Evolutionary conservation across 1,284 basidiomycete species (phyloP).

Genomic region (Amylostereum chailletii): DNA sequence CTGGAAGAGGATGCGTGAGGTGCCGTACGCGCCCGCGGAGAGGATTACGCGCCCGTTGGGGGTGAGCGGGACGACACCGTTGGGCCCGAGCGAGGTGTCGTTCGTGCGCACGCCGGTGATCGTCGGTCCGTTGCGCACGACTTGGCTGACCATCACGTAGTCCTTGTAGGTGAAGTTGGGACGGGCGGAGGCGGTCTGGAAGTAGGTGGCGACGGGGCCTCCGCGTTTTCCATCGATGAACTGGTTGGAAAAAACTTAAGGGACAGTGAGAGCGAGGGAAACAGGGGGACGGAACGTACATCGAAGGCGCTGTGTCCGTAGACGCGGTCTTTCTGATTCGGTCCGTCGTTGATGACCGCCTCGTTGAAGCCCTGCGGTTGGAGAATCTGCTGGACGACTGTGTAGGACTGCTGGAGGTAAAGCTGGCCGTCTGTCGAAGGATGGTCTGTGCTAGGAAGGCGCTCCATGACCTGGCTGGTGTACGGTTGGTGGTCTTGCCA

Average conservation of each 20-base stretch:
- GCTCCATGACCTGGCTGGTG: slow-evolving; percentile 36
- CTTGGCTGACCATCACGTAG: slow-evolving; percentile 40
- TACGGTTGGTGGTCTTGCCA: slow-evolving; percentile 46
- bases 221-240: slow-evolving; percentile 51
- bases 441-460: slow-evolving; percentile 48
- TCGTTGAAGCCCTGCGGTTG: slow-evolving; percentile 38
- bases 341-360: slow-evolving; percentile 46
- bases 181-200: slow-evolving; percentile 44
- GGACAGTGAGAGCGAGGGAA: not conserved
- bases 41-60: slow-evolving; percentile 53
- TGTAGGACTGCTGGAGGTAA: slow-evolving; percentile 43
- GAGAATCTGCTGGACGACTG: slow-evolving; percentile 36
- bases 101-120: slow-evolving; percentile 57
- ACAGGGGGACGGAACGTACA: slow-evolving; percentile 24
- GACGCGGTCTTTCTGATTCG: slow-evolving; percentile 48
- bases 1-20: slow-evolving; percentile 51
- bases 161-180: slow-evolving; percentile 43
- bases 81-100: slow-evolving; percentile 42
- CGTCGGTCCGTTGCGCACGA: slow-evolving; percentile 47
- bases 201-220: slow-evolving; percentile 52
- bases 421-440: slow-evolving; percentile 55
- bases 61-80: slow-evolving; percentile 47
- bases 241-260: slow-evolving; percentile 18
- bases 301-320: slow-evolving; percentile 51
- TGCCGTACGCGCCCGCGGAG: slow-evolving; percentile 47